Base-by-base conservation (phyloP, 73 alveolate species). In the Diophrys sp. region DNA sequence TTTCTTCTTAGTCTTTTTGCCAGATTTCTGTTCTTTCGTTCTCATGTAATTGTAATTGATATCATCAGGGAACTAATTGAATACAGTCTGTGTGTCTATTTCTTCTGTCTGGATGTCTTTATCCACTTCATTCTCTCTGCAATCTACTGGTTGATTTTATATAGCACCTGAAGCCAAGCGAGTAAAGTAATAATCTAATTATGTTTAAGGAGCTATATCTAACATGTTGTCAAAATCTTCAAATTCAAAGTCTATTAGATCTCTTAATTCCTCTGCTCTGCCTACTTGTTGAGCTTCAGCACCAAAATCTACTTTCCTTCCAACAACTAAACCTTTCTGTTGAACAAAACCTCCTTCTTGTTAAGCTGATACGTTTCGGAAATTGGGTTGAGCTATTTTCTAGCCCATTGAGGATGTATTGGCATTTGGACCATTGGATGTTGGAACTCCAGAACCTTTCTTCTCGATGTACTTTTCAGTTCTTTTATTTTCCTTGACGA, bases 11-110 rank as follows among this genome's bases (percentile, higher is more conserved):
- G 73, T 81, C 73, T 56, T 73, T 73, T 56, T 73, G 11, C 26
- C 72, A 11, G 72, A 14, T 30, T 33, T 54, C 29, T 44, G 28
- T 71, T 81, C 56, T 1, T 25, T 71, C 67, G 23, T 56, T 55
- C 62, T 81, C 44, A 69, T 81, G 34, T 81, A 81, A 56, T 73
- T 81, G 8, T 33, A 28, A 67, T 54, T 25, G 1, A 81, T 73
- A 56, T 81, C 89, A n/a, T 81, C 89, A 14, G 89, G 89, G 62
- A 73, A 79, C 53, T 81, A 53, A 33, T 81, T 81, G 83, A 81
- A 81, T 78, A 70, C 57, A 26, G 29, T 56, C 34, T 72, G 73
- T 11, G 31, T 74, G 26, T 79, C 82, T 29, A 81, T 25, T n/a
- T 81, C 89, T 33, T 81, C 89, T 24, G 89, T 81, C 33, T 81